These are phyloP conservation scores for Eucalyptus cloeziana DNA, from an alignment of 345 rosid species.

Conservation along the genomic window DNA sequence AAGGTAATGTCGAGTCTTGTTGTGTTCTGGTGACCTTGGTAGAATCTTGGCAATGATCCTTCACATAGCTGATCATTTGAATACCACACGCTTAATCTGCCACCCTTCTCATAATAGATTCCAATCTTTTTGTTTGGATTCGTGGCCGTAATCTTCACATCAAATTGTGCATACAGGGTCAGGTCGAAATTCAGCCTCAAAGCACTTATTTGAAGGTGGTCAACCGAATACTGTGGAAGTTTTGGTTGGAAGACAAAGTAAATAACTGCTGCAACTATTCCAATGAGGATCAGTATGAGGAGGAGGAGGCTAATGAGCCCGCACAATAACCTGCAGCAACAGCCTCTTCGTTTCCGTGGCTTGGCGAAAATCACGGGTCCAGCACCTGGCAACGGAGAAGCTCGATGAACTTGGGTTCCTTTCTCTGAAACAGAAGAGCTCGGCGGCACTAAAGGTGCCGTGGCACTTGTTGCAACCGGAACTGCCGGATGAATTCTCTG, in stretches of 20 bases:
- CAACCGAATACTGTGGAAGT: constrained; percentile 56
- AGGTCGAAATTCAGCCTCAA: constrained; percentile 58
- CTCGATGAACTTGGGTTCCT: background rate
- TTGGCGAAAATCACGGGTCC: constrained; percentile 3
- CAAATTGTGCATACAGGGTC: constrained; percentile 51
- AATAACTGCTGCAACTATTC: constrained; percentile 32
- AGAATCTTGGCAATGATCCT: constrained; percentile 71
- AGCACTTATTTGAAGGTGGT: constrained; percentile 49
- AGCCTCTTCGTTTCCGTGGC: constrained; percentile 12
- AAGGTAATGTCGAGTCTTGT: constrained; percentile 52
- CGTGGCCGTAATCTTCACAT: constrained; percentile 67
- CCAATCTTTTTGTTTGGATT: constrained; percentile 84
- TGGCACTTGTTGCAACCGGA: constrained; percentile 11
- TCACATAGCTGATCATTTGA: constrained; percentile 41
- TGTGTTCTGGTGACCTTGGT: constrained; percentile 67
- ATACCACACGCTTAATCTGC: constrained; percentile 62
- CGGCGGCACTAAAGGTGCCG: background rate
- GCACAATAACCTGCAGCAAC: constrained; percentile 59
- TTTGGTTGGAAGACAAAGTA: constrained; percentile 68
- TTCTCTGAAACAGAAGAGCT: constrained; percentile 6
- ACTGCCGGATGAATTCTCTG: constrained; percentile 36
- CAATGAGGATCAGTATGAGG: constrained; percentile 23
- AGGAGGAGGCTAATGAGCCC: constrained; percentile 40
- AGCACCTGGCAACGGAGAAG: background rate
- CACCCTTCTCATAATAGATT: constrained; percentile 66